These are phyloP conservation scores for Lithohypha guttulata DNA, from an alignment of 2,329 filamentous ascomycete genomes.

Conservation along the genomic window DNA sequence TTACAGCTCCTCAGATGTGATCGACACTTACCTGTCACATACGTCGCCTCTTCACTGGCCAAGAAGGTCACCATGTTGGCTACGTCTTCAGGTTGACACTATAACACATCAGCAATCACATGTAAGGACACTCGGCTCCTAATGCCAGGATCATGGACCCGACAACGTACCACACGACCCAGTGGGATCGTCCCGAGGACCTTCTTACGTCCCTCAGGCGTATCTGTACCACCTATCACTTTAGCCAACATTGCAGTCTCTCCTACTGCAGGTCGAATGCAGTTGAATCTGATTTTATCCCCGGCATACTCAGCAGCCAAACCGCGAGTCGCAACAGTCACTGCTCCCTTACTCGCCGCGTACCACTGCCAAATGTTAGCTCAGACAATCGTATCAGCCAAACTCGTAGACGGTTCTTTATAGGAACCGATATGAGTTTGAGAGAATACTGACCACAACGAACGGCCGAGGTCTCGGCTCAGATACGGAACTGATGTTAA, in stretches of 20 bases:
- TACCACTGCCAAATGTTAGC: no score
- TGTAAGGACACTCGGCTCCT: no score
- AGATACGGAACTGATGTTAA: slow-evolving; percentile 16
- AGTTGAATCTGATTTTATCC: slow-evolving; percentile 15
- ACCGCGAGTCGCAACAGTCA: slow-evolving; percentile 15
- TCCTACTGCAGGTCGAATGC: slow-evolving; percentile 15
- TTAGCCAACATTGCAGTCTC: slow-evolving; percentile 15
- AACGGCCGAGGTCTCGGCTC: slow-evolving; percentile 17
- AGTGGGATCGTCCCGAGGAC: slow-evolving; percentile 10
- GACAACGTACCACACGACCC: slow-evolving; percentile 3
- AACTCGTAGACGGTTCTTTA: no score
- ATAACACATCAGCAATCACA: no score
- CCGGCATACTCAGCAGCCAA: slow-evolving; percentile 16
- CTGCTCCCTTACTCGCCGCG: slow-evolving; percentile 15
- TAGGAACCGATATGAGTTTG: no score
- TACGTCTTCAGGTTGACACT: slow-evolving; percentile 22
- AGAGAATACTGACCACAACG: no score
- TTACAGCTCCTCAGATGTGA: no score
- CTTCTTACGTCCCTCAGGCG: slow-evolving; percentile 11
- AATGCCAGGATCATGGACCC: no score
- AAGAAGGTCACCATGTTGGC: slow-evolving; percentile 23
- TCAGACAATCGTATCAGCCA: no score
- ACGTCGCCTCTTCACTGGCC: slow-evolving; percentile 17
- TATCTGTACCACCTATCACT: slow-evolving; percentile 12
- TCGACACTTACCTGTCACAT: no score